A percentile compares a stretch with the other conserved stretches of the same genome.
These are phyloP conservation scores for Candida cerambycidarum DNA, from an alignment of 805 yeast genomes.

Conservation along the genomic window DNA sequence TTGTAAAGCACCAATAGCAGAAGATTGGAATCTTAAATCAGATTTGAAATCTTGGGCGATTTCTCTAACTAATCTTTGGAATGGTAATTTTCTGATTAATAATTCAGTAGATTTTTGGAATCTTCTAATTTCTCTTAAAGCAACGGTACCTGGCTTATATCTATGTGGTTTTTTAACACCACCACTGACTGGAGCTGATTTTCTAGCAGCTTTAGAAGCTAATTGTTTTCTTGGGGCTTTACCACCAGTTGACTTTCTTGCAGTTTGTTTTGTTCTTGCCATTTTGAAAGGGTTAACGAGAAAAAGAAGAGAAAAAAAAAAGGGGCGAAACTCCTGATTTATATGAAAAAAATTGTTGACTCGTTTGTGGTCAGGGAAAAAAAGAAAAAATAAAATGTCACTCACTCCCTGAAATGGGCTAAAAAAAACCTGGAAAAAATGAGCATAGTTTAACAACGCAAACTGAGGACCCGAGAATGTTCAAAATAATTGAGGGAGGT, in stretches of 20 bases:
- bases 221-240: slow-evolving; percentile 93
- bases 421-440: neutral
- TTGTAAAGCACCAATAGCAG: slow-evolving; percentile 96
- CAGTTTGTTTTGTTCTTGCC: slow-evolving; percentile 95
- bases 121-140: slow-evolving; percentile 95
- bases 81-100: slow-evolving; percentile 93
- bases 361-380: slow-evolving; percentile 1
- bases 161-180: slow-evolving; percentile 95
- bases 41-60: slow-evolving; percentile 93
- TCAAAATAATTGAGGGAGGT: neutral
- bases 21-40: slow-evolving; percentile 93
- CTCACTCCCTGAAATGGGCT: neutral
- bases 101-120: slow-evolving; percentile 96
- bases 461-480: neutral
- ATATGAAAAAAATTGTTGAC: slow-evolving; percentile 6
- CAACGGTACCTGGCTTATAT: slow-evolving; percentile 97
- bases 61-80: slow-evolving; percentile 96
- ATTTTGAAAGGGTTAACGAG: slow-evolving; percentile 30
- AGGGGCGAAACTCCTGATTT: slow-evolving; percentile 5
- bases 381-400: slow-evolving; percentile 1
- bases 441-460: slow-evolving; percentile 3
- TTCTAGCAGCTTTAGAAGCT: slow-evolving; percentile 92
- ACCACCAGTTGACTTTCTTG: slow-evolving; percentile 95
- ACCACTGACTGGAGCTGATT: slow-evolving; percentile 87
- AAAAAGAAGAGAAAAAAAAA: slow-evolving; percentile 2